A percentile compares a stretch with the other conserved stretches of the same genome.
Conservation (phyloP, 2,329 filamentous ascomycete species). For the Talaromyces islandicus region DNA sequence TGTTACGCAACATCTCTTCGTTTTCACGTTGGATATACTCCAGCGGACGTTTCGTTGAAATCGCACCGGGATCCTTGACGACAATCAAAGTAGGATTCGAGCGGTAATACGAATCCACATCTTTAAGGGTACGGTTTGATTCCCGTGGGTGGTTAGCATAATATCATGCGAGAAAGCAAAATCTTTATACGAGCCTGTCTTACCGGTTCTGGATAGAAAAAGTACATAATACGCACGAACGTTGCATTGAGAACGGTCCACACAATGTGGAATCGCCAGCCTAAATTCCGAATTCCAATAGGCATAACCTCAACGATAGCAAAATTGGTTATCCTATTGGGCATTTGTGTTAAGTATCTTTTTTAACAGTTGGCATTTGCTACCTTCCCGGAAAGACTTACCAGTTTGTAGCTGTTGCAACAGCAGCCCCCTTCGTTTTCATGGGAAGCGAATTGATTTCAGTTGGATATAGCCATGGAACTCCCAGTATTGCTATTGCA, state of each 20-base stretch:
- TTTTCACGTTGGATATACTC: slow-evolving; percentile 43
- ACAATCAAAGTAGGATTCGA: slow-evolving; percentile 36
- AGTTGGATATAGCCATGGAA: slow-evolving; percentile 26
- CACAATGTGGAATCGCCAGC: slow-evolving; percentile 17
- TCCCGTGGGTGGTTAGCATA: not conserved
- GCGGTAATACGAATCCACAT: slow-evolving; percentile 29
- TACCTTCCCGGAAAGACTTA: not conserved
- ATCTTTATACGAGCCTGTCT: no score
- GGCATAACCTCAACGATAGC: slow-evolving; percentile 15
- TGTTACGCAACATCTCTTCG: no score
- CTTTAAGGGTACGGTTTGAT: slow-evolving; percentile 14
- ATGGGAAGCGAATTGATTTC: slow-evolving; percentile 17
- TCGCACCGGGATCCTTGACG: slow-evolving; percentile 42
- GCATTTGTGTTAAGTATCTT: no score
- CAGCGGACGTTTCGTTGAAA: slow-evolving; percentile 37
- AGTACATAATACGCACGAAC: slow-evolving; percentile 16
- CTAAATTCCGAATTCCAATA: slow-evolving; percentile 15
- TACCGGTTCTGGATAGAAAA: slow-evolving; percentile 16
- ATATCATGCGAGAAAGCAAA: not conserved
- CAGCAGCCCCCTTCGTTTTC: slow-evolving; percentile 11
- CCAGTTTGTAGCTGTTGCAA: slow-evolving; percentile 17
- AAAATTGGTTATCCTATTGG: slow-evolving; percentile 11
- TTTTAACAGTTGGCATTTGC: not conserved
- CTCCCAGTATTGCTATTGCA: slow-evolving; percentile 37
- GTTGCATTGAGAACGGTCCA: slow-evolving; percentile 18